phyloP scores from a whole-genome alignment of 2,329 filamentous ascomycete species.

The Magnaporthiopsis rhizophila region DNA sequence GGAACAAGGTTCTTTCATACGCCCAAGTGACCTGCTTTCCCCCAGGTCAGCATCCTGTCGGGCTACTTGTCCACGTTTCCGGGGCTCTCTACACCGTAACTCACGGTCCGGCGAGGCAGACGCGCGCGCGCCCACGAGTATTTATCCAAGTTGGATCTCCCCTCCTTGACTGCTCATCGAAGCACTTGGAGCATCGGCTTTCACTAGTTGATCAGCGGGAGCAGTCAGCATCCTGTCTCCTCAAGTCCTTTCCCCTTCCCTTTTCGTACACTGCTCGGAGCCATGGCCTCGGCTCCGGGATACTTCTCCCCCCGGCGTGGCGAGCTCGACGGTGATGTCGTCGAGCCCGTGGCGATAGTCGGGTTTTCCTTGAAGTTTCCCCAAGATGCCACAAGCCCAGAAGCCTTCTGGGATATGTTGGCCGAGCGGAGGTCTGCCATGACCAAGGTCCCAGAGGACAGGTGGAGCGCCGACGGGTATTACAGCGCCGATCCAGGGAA shows the following conservation, averaged over 20 bases:
- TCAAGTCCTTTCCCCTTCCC: neutral
- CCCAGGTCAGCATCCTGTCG: neutral
- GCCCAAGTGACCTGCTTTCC: too few species aligned
- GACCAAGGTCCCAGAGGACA: slow-evolving; percentile 10
- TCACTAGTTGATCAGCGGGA: neutral
- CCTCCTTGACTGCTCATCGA: neutral
- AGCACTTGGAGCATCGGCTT: neutral
- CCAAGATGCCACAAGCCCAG: slow-evolving; percentile 22
- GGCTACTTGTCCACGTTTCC: neutral
- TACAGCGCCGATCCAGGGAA: neutral
- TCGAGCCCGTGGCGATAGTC: slow-evolving; percentile 24
- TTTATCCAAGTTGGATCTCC: neutral
- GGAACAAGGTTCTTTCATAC: neutral
- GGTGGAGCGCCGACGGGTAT: slow-evolving; percentile 10
- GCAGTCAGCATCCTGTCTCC: neutral
- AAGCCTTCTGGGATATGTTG: slow-evolving; percentile 23
- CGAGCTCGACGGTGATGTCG: neutral
- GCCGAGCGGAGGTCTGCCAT: neutral
- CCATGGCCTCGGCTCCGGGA: neutral
- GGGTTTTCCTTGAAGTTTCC: slow-evolving; percentile 30
- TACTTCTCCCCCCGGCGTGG: neutral
- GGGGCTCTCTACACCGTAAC: neutral
- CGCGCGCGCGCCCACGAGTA: neutral
- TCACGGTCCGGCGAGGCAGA: neutral
- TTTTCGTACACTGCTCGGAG: neutral